Evolutionary conservation across 176 grass and related monocot species (phyloP).

Genomic region (Triticum dicoccoides): DNA sequence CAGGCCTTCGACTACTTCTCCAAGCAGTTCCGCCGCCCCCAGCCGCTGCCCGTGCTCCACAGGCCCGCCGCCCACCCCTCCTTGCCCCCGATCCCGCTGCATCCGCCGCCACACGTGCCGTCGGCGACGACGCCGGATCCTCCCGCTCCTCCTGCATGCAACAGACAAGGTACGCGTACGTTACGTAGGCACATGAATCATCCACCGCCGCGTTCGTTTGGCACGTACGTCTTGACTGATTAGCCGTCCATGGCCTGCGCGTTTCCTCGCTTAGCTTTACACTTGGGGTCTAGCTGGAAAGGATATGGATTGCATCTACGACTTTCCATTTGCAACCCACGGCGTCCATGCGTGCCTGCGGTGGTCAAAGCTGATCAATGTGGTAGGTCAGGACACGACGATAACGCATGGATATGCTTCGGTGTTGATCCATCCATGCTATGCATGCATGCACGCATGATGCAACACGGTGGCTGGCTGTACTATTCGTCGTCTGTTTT

Average conservation of each 20-base stretch:
- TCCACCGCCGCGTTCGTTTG: not conserved
- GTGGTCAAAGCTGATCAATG: conserved; percentile 22
- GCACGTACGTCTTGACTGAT: not conserved
- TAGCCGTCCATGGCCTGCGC: not conserved
- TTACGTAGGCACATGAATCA: not conserved
- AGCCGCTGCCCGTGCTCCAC: conserved; percentile 27
- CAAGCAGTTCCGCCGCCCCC: conserved; percentile 49
- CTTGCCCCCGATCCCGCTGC: not conserved
- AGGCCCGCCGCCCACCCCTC: not conserved
- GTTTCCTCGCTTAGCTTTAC: not conserved
- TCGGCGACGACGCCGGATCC: not conserved
- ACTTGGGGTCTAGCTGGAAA: not conserved
- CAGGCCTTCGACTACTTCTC: conserved; percentile 74
- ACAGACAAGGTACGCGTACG: not conserved
- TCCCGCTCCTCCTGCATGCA: conserved; percentile 20
- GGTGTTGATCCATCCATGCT: not conserved
- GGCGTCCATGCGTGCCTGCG: not conserved
- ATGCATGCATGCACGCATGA: not conserved
- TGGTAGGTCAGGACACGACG: not conserved
- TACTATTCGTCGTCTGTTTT: not conserved
- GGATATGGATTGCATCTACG: not conserved
- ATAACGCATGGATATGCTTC: not conserved
- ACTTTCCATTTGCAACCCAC: not conserved
- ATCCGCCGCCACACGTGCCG: not conserved
- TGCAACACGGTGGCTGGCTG: not conserved